A percentile compares a stretch with the other conserved stretches of the same genome.
Evolutionary conservation across 768 basidiomycete genomes (phyloP).

Genomic region (Naganishia vishniacii): DNA sequence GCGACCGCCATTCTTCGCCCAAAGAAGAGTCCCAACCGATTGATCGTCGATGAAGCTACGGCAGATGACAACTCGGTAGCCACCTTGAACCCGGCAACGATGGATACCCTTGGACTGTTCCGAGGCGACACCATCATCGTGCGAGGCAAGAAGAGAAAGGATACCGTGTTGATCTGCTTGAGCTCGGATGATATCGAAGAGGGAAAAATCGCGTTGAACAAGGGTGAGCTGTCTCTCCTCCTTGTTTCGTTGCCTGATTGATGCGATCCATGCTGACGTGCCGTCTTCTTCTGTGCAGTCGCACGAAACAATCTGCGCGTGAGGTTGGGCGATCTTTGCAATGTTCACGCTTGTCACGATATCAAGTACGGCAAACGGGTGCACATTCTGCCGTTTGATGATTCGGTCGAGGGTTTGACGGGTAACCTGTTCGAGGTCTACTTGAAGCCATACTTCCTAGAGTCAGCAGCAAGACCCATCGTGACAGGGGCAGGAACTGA

Average conservation of each 20-base stretch:
- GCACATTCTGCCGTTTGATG: constrained; percentile 94
- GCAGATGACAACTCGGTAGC: constrained; percentile 99
- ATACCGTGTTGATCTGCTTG: constrained; percentile 94
- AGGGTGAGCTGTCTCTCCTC: constrained; percentile 51
- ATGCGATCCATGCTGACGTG: not conserved
- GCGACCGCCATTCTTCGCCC: constrained; percentile 92
- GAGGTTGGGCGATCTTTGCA: constrained; percentile 92
- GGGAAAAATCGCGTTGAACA: constrained; percentile 97
- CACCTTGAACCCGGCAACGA: constrained; percentile 89
- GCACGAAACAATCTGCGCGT: constrained; percentile 98
- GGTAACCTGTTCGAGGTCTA: constrained; percentile 99
- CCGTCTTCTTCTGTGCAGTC: constrained; percentile 53
- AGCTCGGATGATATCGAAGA: constrained; percentile 95
- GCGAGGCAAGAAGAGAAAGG: constrained; percentile 92
- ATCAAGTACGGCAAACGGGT: constrained; percentile 99
- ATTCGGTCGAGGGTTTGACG: constrained; percentile 94
- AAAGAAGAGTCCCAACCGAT: constrained; percentile 98
- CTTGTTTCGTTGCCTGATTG: not conserved
- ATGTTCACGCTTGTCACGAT: constrained; percentile 90
- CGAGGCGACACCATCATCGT: constrained; percentile 94
- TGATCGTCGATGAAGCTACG: constrained; percentile 90
- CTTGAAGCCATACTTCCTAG: constrained; percentile 96
- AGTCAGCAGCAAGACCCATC: constrained; percentile 47
- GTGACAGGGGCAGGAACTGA: not conserved
- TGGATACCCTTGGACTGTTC: constrained; percentile 90